These are phyloP conservation scores for Huntiella moniliformis DNA, from an alignment of 2,329 filamentous ascomycete species.

Conservation along the genomic window DNA sequence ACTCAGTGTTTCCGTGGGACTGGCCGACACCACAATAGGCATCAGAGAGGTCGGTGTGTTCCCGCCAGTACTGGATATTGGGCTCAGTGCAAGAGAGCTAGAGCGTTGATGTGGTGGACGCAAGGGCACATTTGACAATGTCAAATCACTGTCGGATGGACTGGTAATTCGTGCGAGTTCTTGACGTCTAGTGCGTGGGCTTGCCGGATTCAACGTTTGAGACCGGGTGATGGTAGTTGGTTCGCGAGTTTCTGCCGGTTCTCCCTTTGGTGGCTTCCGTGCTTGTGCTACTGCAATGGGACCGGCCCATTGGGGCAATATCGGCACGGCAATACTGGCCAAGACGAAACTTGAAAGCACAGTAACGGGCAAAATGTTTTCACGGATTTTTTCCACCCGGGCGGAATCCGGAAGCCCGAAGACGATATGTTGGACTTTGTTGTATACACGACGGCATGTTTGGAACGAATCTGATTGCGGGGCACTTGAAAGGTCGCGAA, in stretches of 20 bases:
- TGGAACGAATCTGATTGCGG: slow-evolving; percentile 63
- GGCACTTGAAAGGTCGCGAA: slow-evolving; percentile 59
- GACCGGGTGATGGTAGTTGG: slow-evolving; percentile 34
- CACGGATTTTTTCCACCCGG: slow-evolving; percentile 57
- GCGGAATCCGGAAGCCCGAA: slow-evolving; percentile 56
- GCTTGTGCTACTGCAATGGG: slow-evolving; percentile 69
- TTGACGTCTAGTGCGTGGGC: slow-evolving; percentile 29
- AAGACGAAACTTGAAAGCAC: slow-evolving; percentile 66
- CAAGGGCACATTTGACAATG: not conserved
- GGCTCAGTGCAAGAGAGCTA: slow-evolving; percentile 11
- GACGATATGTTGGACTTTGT: slow-evolving; percentile 74
- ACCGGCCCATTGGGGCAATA: slow-evolving; percentile 59
- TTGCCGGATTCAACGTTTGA: slow-evolving; percentile 41
- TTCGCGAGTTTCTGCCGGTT: slow-evolving; percentile 26
- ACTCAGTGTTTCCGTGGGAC: not conserved
- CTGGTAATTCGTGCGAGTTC: slow-evolving; percentile 11
- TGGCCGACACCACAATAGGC: not conserved
- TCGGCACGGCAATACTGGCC: slow-evolving; percentile 55
- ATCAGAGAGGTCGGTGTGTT: slow-evolving; percentile 1
- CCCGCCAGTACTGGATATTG: not conserved
- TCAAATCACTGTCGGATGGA: slow-evolving; percentile 5
- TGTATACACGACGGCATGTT: slow-evolving; percentile 68
- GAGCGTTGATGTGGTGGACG: slow-evolving; percentile 1
- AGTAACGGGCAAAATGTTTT: slow-evolving; percentile 64
- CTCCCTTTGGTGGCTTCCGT: slow-evolving; percentile 44